Evolutionary conservation across 495 filamentous ascomycete species (phyloP), one percentile per base, ranked within the genome.

Genomic region (Aspergillus cristatus): DNA sequence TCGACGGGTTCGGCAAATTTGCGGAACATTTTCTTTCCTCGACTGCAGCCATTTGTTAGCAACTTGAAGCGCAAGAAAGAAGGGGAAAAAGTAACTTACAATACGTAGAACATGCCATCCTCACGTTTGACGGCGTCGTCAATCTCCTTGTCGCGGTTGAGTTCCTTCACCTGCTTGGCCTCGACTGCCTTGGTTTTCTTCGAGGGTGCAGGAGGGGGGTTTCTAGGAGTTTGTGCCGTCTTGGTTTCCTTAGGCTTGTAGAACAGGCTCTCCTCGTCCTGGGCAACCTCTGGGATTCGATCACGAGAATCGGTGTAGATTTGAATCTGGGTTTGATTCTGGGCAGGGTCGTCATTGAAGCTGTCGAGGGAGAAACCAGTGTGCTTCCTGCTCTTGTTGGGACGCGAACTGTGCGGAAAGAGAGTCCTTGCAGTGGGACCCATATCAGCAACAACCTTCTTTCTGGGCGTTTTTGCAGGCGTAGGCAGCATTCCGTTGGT

Each of bases 231-330:
- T 24, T 24, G 20, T 32, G 16, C 60, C 43, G 7, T n/a, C 11
- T 63, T 47, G 16, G 45, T 45, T 8, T 63, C 42, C 34, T 68
- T 71, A 8, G 20, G 20, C 35, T 75, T 76, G 53, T 71, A 49
- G 51, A 96, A 96, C 0, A 86, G 86, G 47, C 94, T 96, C 2
- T 79, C 76, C 42, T 68, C 53, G 38, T 62, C 75, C 17, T 62
- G 42, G 52, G 84, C 84, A 3, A 76, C 40, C 52, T 79, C 76
- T 18, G 91, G 91, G 24, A 94, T 64, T 30, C 85, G 81, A 50
- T 93, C 89, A 52, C 83, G 81, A 2, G 84, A 82, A 50, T 98
- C 91, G 7, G 88, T 96, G 54, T 78, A 95, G 37, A 98, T 94
- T 47, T 76, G 61, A 43, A 97, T 86, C 8, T 72, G 54, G 28